Evolutionary conservation across 2,329 filamentous ascomycete genomes (phyloP).

Genomic region (Penicillium sp.): DNA sequence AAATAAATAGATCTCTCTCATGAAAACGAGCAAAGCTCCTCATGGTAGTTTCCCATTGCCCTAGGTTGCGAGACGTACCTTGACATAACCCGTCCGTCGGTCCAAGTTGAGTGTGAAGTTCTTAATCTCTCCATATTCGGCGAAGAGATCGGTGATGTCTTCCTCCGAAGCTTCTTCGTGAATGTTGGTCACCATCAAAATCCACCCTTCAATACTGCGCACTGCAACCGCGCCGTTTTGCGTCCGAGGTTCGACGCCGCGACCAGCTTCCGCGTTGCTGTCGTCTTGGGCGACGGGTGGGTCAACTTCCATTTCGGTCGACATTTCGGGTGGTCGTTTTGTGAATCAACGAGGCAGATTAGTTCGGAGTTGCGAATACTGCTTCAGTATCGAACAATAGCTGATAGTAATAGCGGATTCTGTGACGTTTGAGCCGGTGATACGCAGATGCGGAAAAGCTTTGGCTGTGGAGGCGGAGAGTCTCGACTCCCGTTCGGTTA

Average conservation of each 20-base stretch:
- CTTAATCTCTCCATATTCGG: slow-evolving; percentile 62
- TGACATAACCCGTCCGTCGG: slow-evolving; percentile 61
- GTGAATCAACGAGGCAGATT: slow-evolving; percentile 45
- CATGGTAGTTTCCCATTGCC: neutral
- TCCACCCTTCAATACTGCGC: slow-evolving; percentile 64
- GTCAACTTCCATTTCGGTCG: slow-evolving; percentile 44
- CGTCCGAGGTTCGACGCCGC: slow-evolving; percentile 39
- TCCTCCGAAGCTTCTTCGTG: slow-evolving; percentile 64
- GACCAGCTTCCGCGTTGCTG: slow-evolving; percentile 24
- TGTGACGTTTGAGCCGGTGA: slow-evolving; percentile 4
- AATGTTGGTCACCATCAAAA: slow-evolving; percentile 62
- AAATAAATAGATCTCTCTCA: no score
- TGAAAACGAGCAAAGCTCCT: no score
- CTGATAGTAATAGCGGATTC: neutral
- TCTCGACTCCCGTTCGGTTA: slow-evolving; percentile 7
- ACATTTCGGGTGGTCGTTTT: slow-evolving; percentile 39
- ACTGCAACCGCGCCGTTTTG: slow-evolving; percentile 49
- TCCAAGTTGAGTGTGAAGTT: slow-evolving; percentile 62
- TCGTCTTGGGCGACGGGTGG: slow-evolving; percentile 33
- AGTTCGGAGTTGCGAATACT: slow-evolving; percentile 45
- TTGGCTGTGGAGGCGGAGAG: slow-evolving; percentile 2
- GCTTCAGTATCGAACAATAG: neutral
- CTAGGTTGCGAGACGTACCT: slow-evolving; percentile 42
- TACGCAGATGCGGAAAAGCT: slow-evolving; percentile 12
- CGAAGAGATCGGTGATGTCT: slow-evolving; percentile 60